Evolutionary conservation across 768 basidiomycete species (phyloP), one percentile per base, ranked within the genome.

Genomic region (Pisolithus tinctorius): DNA sequence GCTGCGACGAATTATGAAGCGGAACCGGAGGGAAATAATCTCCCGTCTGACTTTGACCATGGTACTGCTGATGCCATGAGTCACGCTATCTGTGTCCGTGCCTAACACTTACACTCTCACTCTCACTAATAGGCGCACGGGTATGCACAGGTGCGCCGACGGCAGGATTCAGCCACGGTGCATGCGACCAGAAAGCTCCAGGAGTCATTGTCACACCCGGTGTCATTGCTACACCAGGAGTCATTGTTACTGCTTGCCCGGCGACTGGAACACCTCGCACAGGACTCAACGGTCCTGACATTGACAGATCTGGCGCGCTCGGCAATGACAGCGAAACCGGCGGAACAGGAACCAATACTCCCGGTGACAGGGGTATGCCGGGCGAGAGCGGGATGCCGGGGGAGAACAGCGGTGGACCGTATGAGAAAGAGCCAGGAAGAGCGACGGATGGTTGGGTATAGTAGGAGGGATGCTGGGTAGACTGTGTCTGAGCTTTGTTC

Each of bases 141-240:
- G 49, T 52, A 14, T 73, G 74, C 26, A 78, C 71, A 0, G 82
- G 84, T 26, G 81, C 83, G 39, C 83, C 84, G 1, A 81, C 79
- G 9, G 80, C 74, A n/a, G 81, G 71, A 55, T 83, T 83, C 49
- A 81, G 72, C 64, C 68, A 72, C 42, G 75, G 69, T 74, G 78
- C 31, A 77, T 81, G 56, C 69, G 79, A 45, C 82, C 82, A 92
- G 67, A 85, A 86, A 37, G 81, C 80, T 13, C 83, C 86, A 27
- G 88, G 86, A 14, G 80, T 82, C 78, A 89, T 84, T 14, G 82
- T 74, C 11, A 80, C 73, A 25, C 81, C 83, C 1, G 90, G 88
- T 0, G 88, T 67, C 55, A 67, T 47, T 14, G 64, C 56, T 43
- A 80, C 73, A 26, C 81, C 83, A 1, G 90, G 88, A 0, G 88